Percentiles rank a stretch among this genome's conserved stretches.
phyloP scores from a whole-genome alignment of 371 early-diverging fungal genomes.

The Capniomyces stellatus region DNA sequence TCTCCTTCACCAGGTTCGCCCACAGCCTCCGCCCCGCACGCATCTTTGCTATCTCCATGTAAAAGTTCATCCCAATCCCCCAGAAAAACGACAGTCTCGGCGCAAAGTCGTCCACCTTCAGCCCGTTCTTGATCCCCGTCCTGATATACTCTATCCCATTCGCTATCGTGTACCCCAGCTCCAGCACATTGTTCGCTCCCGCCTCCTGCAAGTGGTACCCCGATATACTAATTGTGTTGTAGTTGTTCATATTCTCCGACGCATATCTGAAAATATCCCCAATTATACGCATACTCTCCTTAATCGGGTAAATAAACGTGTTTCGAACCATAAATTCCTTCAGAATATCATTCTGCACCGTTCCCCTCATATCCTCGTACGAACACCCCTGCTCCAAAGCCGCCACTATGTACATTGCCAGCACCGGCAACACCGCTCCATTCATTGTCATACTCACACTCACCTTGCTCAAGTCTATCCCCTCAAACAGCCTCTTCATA shows the following conservation, averaged over 20 bases:
- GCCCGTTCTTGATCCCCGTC: constrained; percentile 54
- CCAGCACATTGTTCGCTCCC: constrained; percentile 65
- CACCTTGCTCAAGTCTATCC: constrained; percentile 68
- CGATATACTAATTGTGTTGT: constrained; percentile 78
- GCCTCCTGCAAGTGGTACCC: constrained; percentile 85
- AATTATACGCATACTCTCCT: constrained; percentile 65
- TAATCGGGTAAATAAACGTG: constrained; percentile 75
- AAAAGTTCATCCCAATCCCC: constrained; percentile 83
- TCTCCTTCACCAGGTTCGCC: constrained; percentile 58
- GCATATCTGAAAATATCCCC: constrained; percentile 71
- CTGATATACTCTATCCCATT: constrained; percentile 67
- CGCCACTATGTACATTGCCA: constrained; percentile 77
- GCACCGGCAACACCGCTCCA: constrained; percentile 70
- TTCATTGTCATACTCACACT: constrained; percentile 86
- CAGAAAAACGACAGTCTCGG: constrained; percentile 80
- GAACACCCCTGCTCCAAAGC: constrained; percentile 66
- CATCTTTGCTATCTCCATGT: constrained; percentile 83
- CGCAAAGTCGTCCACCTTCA: constrained; percentile 71
- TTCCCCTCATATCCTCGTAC: constrained; percentile 55
- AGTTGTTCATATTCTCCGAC: constrained; percentile 72
- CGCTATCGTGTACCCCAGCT: constrained; percentile 71
- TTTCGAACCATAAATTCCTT: constrained; percentile 86
- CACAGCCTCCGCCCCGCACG: constrained; percentile 67
- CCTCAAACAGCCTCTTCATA: constrained; percentile 75
- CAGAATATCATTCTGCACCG: constrained; percentile 75